phyloP scores from a whole-genome alignment of 2,329 filamentous ascomycete species.

The Sporothrix sp. region DNA sequence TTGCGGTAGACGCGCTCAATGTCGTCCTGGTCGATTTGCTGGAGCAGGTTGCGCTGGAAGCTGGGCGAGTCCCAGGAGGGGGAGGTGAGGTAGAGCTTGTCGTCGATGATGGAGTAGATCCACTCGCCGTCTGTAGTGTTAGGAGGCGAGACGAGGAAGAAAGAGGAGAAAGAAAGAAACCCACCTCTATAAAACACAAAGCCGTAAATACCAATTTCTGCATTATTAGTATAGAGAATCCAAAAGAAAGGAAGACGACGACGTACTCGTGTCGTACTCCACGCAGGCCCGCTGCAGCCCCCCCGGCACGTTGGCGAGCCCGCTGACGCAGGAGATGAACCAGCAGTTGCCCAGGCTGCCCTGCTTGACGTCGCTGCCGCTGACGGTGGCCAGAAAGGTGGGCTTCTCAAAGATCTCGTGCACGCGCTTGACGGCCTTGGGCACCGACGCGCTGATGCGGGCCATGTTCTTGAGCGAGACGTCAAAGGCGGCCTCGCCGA shows the following conservation, averaged over 20 bases:
- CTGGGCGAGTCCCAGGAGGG: conserved; percentile 74
- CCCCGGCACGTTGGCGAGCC: conserved; percentile 61
- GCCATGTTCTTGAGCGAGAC: conserved; percentile 29
- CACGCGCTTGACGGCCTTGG: conserved; percentile 65
- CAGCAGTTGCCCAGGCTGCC: conserved; percentile 73
- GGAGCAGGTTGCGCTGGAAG: conserved; percentile 62
- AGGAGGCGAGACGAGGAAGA: too few relatives aligned
- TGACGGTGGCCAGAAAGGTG: conserved; percentile 55
- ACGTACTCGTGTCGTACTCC: conserved; percentile 53
- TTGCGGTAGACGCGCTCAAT: conserved; percentile 54
- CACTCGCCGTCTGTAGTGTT: conserved; percentile 81
- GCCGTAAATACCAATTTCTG: conserved; percentile 70
- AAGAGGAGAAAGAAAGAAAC: conserved; percentile 7
- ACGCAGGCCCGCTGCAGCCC: conserved; percentile 67
- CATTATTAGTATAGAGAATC: neutral
- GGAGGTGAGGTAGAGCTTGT: conserved; percentile 77
- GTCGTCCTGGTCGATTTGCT: conserved; percentile 65
- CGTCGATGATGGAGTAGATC: conserved; percentile 85
- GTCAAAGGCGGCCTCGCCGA: conserved; percentile 43
- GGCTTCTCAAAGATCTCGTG: conserved; percentile 69
- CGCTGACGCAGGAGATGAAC: conserved; percentile 70
- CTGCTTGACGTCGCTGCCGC: conserved; percentile 67
- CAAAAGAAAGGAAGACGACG: neutral
- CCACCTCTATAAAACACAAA: conserved; percentile 72
- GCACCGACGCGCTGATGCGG: conserved; percentile 42